Evolutionary conservation across 148 eudicot species (phyloP), one percentile per base, ranked within the genome.

Genomic region (Nepenthes gracilis): DNA sequence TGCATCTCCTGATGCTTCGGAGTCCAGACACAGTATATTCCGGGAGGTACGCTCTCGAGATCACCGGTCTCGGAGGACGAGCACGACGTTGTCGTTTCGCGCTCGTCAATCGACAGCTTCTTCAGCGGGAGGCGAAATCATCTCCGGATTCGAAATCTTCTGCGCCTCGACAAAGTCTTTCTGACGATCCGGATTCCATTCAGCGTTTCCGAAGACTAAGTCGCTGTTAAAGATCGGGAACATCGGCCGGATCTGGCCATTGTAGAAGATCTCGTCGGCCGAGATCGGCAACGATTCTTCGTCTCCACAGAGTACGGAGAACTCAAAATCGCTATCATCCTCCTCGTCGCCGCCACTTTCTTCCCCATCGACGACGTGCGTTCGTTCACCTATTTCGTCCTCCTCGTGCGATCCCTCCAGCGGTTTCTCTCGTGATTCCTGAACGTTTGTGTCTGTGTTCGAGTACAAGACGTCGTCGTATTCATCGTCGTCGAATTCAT

Each of bases 21-120:
- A 32, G 67, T 61, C 97, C 97, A 92, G 48, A 80, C 84, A 67
- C 97, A 92, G 80, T 88, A 92, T 12, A 76, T 77, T 1, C 61
- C 90, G 8, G 69, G 67, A 40, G 93, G 81, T 33, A 92, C 58
- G 33, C 90, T 84, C 48, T 83, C 94, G 33, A 92, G 90, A 9
- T 83, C 97, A 55, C 78, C 89, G 7, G 80, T 77, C 9, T 77
- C 87, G 35, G 93, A 82, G 1, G 87, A 81, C 49, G 95, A 81
- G 33, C 79, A 71, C 35, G 90, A 75, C 15, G 71, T 61, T 11
- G 47, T 35, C 1, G 52, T 50, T 61, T 73, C 80, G 15, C 87
- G 70, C 50, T 83, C 88, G 55, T 85, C 81, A 3, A 53, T 64
- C 52, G 83, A 55, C 1, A 88, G 82, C 63, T 78, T 78, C 70